Percentiles rank a stretch among this genome's conserved stretches.
Conservation (phyloP, 2,329 filamentous ascomycete species). For the Neofusicoccum sp. region DNA sequence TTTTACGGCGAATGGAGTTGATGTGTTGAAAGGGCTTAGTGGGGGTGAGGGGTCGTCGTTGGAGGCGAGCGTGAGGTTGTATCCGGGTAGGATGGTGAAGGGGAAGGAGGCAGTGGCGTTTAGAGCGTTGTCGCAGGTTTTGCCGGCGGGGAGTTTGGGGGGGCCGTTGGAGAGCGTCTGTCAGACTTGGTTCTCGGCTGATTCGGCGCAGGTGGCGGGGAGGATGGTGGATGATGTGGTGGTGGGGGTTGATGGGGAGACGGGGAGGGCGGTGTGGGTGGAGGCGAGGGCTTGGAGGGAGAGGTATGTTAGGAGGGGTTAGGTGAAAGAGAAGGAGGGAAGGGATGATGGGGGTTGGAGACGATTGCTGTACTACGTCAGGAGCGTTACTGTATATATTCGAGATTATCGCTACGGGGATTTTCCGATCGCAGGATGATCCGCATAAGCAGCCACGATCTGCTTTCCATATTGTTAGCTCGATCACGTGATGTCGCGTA, state of each 20-base stretch:
- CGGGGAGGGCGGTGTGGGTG: constrained; percentile 1
- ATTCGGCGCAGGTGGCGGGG: background rate
- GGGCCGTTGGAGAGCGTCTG: constrained; percentile 8
- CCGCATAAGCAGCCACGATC: too few relatives aligned
- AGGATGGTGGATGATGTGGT: constrained; percentile 10
- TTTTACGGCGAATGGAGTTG: constrained; percentile 27
- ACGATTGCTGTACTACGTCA: too few relatives aligned
- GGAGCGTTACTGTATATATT: too few relatives aligned
- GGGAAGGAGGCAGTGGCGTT: background rate
- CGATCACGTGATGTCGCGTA: too few relatives aligned
- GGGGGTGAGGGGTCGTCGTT: background rate
- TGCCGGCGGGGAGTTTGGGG: background rate
- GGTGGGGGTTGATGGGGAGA: background rate
- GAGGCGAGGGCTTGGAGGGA: constrained; percentile 9
- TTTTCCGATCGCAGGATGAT: too few relatives aligned
- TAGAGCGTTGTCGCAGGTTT: background rate
- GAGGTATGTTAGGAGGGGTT: background rate
- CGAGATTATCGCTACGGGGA: too few relatives aligned
- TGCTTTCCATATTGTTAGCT: too few relatives aligned
- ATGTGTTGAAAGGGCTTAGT: constrained; percentile 24
- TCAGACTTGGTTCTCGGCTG: background rate
- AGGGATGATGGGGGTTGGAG: too few relatives aligned
- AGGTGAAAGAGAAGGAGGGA: background rate
- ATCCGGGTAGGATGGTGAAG: background rate
- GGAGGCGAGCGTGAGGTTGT: background rate